These are phyloP conservation scores for Simplicillium sp. DNA, from an alignment of 2,329 filamentous ascomycete genomes.

Conservation along the genomic window DNA sequence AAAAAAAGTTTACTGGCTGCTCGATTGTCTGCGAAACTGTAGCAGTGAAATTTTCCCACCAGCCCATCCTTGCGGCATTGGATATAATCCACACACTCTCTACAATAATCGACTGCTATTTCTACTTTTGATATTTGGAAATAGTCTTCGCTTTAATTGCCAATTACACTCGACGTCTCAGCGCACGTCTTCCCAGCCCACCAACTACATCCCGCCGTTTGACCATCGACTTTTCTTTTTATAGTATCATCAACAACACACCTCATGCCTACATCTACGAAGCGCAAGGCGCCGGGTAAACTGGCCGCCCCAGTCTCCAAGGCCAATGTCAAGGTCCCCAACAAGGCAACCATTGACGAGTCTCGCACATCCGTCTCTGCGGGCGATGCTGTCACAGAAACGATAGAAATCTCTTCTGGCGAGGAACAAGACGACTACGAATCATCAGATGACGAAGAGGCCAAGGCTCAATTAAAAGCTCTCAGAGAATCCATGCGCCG, in stretches of 20 bases:
- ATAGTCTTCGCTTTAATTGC: no score
- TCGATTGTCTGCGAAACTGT: not conserved
- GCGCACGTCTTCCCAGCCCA: not conserved
- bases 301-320: slow-evolving; percentile 46
- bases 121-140: not conserved
- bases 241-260: not conserved
- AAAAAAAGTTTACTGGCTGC: slow-evolving; percentile 9
- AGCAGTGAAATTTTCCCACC: slow-evolving; percentile 7
- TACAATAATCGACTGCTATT: no score
- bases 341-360: slow-evolving; percentile 47
- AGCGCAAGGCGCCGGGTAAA: slow-evolving; percentile 49
- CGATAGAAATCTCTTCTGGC: slow-evolving; percentile 51
- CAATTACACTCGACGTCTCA: not conserved
- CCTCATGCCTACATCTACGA: slow-evolving; percentile 43
- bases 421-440: slow-evolving; percentile 34
- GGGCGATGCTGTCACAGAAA: slow-evolving; percentile 29
- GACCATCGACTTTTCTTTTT: not conserved
- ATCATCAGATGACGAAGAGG: slow-evolving; percentile 24
- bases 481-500: slow-evolving; percentile 5
- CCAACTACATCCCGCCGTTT: not conserved
- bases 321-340: slow-evolving; percentile 39
- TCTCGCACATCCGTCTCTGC: slow-evolving; percentile 43
- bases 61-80: not conserved
- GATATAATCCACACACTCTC: not conserved
- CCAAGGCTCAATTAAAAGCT: slow-evolving; percentile 9